Conservation (phyloP, 176 grass and related monocot species). For the Oryza brachyantha region DNA sequence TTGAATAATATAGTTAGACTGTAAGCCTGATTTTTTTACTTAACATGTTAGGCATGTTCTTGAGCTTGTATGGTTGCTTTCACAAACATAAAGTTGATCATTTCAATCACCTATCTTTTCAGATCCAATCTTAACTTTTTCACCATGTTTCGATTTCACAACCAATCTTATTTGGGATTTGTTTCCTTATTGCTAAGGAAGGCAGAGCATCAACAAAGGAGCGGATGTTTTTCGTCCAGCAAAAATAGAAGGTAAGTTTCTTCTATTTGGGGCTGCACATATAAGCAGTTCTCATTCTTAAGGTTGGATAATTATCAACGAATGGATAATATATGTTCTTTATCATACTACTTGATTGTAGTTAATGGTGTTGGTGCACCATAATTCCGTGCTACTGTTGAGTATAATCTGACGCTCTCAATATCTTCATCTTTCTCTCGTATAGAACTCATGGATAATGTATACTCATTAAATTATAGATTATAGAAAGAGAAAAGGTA, state of each 20-base stretch:
- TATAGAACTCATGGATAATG: neutral
- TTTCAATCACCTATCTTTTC: neutral
- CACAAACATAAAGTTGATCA: neutral
- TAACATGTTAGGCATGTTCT: neutral
- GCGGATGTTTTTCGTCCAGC: neutral
- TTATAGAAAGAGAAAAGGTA: neutral
- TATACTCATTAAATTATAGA: neutral
- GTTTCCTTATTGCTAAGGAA: constrained; percentile 43
- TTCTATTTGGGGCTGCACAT: no score
- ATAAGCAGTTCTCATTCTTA: neutral
- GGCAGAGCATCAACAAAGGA: constrained; percentile 16
- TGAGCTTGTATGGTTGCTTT: neutral
- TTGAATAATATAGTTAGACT: neutral
- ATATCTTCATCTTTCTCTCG: neutral
- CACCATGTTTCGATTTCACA: neutral
- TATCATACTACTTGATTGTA: neutral
- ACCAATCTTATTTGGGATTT: constrained; percentile 25
- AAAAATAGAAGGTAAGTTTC: constrained; percentile 18
- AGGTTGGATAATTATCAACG: neutral
- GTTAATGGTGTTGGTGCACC: neutral
- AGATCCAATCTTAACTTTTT: neutral
- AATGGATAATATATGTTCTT: neutral
- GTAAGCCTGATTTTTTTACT: neutral
- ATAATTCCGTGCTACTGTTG: neutral
- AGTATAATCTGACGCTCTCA: neutral